Base-by-base conservation (phyloP, 2,329 filamentous ascomycete genomes). In the Colletotrichum higginsianum region DNA sequence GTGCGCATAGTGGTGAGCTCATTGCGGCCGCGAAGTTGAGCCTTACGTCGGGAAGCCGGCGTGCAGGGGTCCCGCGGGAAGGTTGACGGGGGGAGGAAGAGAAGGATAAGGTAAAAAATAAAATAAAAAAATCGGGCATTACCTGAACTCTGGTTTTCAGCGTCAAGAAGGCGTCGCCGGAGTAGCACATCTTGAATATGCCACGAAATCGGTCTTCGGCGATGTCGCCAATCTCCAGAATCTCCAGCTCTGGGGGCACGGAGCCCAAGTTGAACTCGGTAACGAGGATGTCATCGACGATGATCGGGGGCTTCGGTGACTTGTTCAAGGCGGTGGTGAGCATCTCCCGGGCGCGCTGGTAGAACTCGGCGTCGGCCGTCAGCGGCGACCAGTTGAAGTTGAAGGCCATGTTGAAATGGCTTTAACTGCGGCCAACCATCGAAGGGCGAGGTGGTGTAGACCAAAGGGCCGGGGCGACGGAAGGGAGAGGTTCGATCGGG, bases 331-430 rank as follows among this genome's bases (percentile, higher is more conserved):
- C 96, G 69, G 94, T 92, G 35, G 96, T 99, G 78, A 99, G 89
- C 82, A 98, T 93, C 81, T 98, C 95, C 82, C 95, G 93, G 62
- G 96, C 96, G 77, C 95, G 93, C 81, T 93, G 90, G 84, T 96
- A 96, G 83, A 96, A 96, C 77, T 91, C 90, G 79, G 94, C 96
- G 86, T 98, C 96, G 80, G 96, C 96, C 85, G 97, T 96, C 76
- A 99, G 89, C 80, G 96, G 96, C 89, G 95, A 98, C 96, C 96
- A 99, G 94, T 98, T 98, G 93, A 99, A 99, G 88, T 98, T 98
- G 93, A 99, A 99, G 77, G 96, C 96, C 96, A 99, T 99, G 84
- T 84, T 87, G 83, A 84, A 83, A 85, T 85, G 83, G 84, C 85
- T 74, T 75, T 81, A 79, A 77, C 57, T 73, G 74, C 73, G 67